A percentile compares a stretch with the other conserved stretches of the same genome.
Evolutionary conservation across 768 basidiomycete genomes (phyloP).

Genomic region (Boletus patriciae): DNA sequence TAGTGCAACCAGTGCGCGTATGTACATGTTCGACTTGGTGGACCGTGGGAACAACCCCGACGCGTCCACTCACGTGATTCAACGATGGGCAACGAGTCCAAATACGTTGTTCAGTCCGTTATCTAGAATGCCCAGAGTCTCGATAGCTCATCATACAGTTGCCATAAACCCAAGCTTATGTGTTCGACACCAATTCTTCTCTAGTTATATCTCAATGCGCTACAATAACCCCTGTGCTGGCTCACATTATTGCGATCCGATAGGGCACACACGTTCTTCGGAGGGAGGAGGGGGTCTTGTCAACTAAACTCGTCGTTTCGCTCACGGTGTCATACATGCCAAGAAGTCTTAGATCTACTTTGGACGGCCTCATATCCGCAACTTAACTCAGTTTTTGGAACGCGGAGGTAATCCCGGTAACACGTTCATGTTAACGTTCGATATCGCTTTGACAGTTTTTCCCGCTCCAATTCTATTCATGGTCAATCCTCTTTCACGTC

Average conservation of each 20-base stretch:
- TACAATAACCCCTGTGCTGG: background rate
- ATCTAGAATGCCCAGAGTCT: too few relatives aligned
- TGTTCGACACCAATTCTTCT: too few relatives aligned
- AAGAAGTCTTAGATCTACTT: background rate
- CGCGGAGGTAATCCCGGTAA: conserved; percentile 14
- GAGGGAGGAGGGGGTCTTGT: background rate
- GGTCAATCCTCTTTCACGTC: conserved; percentile 1
- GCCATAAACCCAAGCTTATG: too few relatives aligned
- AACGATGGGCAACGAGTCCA: background rate
- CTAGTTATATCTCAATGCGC: too few relatives aligned
- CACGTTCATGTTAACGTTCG: conserved; percentile 10
- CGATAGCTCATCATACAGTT: too few relatives aligned
- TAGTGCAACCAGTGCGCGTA: background rate
- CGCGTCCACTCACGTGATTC: conserved; percentile 32
- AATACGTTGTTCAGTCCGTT: background rate
- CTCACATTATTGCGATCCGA: background rate
- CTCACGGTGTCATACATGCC: background rate
- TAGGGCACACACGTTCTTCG: background rate
- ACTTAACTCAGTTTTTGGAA: conserved; percentile 3
- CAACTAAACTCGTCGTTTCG: conserved; percentile 13
- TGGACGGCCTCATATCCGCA: conserved; percentile 2
- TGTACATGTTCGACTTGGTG: conserved; percentile 13
- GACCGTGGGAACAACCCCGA: conserved; percentile 26
- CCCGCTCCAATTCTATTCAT: conserved; percentile 12
- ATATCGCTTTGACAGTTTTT: conserved; percentile 13